Percentiles rank a stretch among this genome's conserved stretches.
Evolutionary conservation across 2,329 filamentous ascomycete species (phyloP).

Genomic region (Grosmannia clavigera): DNA sequence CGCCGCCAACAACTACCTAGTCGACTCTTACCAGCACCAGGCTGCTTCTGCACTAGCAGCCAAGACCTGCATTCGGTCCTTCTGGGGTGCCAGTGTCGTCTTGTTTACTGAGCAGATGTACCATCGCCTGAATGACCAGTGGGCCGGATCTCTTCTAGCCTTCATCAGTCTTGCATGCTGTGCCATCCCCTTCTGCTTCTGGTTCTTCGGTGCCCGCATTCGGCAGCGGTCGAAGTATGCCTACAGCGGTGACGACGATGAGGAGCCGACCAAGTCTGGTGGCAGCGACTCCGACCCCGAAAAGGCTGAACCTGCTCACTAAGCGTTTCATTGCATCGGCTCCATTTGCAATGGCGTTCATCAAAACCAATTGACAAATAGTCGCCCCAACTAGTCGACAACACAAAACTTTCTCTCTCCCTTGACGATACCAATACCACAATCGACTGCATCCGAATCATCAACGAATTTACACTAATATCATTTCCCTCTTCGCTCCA

Average conservation of each 20-base stretch:
- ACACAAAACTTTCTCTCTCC: not conserved
- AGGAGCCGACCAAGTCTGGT: slow-evolving; percentile 16
- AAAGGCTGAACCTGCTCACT: slow-evolving; percentile 18
- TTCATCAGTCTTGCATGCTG: slow-evolving; percentile 70
- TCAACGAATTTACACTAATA: not conserved
- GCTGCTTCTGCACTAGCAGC: slow-evolving; percentile 71
- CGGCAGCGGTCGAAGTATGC: slow-evolving; percentile 59
- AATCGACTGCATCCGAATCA: not conserved
- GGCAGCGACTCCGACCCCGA: slow-evolving; percentile 22
- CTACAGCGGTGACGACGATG: slow-evolving; percentile 47
- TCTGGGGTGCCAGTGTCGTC: slow-evolving; percentile 68
- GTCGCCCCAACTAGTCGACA: not conserved
- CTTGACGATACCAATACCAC: not conserved
- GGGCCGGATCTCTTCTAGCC: slow-evolving; percentile 60
- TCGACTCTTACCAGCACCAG: slow-evolving; percentile 53
- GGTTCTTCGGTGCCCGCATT: slow-evolving; percentile 61
- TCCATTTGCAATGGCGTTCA: not conserved
- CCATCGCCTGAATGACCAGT: slow-evolving; percentile 56
- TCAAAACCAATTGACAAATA: not conserved
- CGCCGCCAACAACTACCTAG: slow-evolving; percentile 62
- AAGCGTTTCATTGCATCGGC: not conserved
- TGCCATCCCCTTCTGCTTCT: slow-evolving; percentile 73
- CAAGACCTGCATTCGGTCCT: slow-evolving; percentile 66
- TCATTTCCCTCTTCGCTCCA: not conserved
- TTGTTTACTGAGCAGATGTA: slow-evolving; percentile 81